Conservation (phyloP, 495 filamentous ascomycete species). For the Penicillium paxilli region DNA sequence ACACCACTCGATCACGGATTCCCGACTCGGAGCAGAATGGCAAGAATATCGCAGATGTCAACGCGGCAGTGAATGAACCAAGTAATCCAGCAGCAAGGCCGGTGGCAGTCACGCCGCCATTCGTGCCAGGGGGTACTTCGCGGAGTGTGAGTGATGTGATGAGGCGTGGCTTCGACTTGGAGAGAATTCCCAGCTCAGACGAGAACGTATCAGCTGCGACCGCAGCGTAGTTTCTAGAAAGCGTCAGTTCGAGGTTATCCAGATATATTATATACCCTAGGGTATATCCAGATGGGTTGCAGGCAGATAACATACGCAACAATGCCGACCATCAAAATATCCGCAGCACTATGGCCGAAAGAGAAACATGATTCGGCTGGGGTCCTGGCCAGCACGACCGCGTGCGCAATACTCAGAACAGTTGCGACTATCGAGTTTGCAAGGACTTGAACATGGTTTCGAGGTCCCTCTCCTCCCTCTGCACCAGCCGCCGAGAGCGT, state of each 20-base stretch:
- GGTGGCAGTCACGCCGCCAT: conserved; percentile 78
- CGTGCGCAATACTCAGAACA: conserved; percentile 69
- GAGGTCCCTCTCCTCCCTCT: conserved; percentile 73
- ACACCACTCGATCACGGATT: conserved; percentile 48
- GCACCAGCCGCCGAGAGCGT: conserved; percentile 74
- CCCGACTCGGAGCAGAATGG: conserved; percentile 66
- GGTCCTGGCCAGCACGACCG: conserved; percentile 53
- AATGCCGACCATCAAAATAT: conserved; percentile 58
- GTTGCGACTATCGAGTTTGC: conserved; percentile 84
- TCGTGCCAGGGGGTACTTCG: conserved; percentile 84
- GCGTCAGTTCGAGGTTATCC: neutral
- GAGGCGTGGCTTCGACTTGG: conserved; percentile 72
- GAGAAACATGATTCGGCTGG: conserved; percentile 34
- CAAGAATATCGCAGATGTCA: conserved; percentile 61
- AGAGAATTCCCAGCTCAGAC: conserved; percentile 91
- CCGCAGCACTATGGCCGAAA: conserved; percentile 33
- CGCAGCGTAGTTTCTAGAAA: conserved; percentile 74
- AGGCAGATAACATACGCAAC: conserved; percentile 43
- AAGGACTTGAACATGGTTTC: conserved; percentile 86
- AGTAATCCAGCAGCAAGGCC: conserved; percentile 73
- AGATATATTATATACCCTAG: neutral
- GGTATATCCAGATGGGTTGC: conserved; percentile 2
- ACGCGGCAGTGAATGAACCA: conserved; percentile 71
- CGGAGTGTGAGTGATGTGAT: conserved; percentile 77
- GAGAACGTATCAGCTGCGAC: conserved; percentile 93